Evolutionary conservation across 164 flowering plant species (phyloP).

Genomic region (Platanus orientalis): DNA sequence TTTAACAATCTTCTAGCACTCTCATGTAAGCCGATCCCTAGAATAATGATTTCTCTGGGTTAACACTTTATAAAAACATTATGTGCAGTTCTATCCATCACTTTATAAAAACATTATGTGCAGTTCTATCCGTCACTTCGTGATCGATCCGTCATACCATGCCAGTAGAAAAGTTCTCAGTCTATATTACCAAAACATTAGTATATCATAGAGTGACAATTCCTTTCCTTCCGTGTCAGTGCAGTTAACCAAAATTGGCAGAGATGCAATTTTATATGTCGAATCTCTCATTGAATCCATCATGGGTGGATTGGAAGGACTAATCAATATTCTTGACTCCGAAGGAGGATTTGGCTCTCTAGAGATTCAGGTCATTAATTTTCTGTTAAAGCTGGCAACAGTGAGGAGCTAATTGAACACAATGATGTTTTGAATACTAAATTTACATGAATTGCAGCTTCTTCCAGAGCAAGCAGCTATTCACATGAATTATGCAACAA

Average conservation of each 20-base stretch:
- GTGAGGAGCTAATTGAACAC: constrained; percentile 4
- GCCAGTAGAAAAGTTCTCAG: too few species aligned
- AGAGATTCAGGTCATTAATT: constrained; percentile 71
- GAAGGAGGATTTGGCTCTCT: constrained; percentile 98
- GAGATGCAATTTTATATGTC: constrained; percentile 95
- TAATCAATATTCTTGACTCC: constrained; percentile 93
- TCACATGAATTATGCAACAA: constrained; percentile 74
- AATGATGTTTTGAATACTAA: constrained; percentile 21
- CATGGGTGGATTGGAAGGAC: constrained; percentile 98
- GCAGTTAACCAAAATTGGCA: constrained; percentile 89
- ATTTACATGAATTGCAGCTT: constrained; percentile 51
- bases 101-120: too few species aligned
- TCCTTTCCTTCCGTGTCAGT: neutral
- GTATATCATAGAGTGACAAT: neutral
- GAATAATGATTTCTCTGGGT: too few species aligned
- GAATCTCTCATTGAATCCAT: constrained; percentile 96
- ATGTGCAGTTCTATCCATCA: too few species aligned
- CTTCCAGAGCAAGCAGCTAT: constrained; percentile 95
- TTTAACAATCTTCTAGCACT: too few species aligned
- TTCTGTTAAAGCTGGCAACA: constrained; percentile 9
- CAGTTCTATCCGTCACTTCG: too few species aligned
- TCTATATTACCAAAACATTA: neutral
- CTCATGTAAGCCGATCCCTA: too few species aligned
- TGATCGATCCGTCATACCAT: too few species aligned
- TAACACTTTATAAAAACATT: too few species aligned